Evolutionary conservation across 23 red algal species (phyloP).

Genomic region (Gracilaria vermiculophylla): DNA sequence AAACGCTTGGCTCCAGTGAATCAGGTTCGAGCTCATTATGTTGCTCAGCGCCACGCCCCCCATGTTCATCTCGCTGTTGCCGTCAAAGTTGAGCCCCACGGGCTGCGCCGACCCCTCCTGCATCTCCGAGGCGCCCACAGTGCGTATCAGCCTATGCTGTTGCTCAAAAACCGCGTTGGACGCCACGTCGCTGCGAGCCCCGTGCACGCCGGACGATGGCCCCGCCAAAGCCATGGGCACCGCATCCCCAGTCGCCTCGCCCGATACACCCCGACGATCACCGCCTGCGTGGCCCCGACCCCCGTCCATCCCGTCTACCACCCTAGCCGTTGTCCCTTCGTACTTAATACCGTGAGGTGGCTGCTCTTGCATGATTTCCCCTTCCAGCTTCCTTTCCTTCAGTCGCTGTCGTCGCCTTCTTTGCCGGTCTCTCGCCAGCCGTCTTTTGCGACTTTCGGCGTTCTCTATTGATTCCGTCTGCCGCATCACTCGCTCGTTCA

Average conservation of each 20-base stretch:
- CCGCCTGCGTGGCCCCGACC: not conserved
- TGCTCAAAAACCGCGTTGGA: not conserved
- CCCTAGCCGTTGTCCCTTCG: not conserved
- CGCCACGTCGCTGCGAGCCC: not conserved
- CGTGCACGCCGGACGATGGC: conserved; percentile 9
- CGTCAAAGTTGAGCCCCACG: not conserved
- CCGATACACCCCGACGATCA: not conserved
- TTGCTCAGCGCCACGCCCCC: not conserved
- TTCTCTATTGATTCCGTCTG: not conserved
- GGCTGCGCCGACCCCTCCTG: not conserved
- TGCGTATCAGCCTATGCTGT: not conserved
- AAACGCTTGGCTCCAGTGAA: conserved; percentile 47
- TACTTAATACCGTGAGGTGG: not conserved
- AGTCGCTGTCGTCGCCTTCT: conserved; percentile 38
- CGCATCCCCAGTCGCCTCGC: not conserved
- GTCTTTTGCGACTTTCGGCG: conserved; percentile 7
- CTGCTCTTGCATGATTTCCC: not conserved
- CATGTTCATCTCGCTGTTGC: not conserved
- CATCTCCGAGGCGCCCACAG: not conserved
- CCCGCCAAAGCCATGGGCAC: conserved; percentile 2
- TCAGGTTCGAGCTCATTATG: not conserved
- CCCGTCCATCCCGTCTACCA: not conserved
- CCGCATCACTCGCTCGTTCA: not conserved
- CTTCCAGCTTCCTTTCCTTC: conserved; percentile 12
- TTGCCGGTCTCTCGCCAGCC: conserved; percentile 51